Evolutionary conservation across 1,284 basidiomycete species (phyloP).

Genomic region (Wallemia hederae): DNA sequence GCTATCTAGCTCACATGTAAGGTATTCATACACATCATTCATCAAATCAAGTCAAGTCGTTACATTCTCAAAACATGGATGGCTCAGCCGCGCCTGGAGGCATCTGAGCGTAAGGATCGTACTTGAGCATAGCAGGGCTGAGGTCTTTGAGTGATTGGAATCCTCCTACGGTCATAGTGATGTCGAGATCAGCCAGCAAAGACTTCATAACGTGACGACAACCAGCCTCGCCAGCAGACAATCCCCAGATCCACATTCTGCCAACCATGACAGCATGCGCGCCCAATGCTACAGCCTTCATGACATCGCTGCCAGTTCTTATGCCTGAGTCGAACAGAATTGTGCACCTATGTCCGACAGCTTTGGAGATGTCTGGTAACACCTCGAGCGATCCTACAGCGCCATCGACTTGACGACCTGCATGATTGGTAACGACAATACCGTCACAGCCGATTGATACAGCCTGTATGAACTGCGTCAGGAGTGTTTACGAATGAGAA

Average conservation of each 20-base stretch:
- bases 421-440: constrained; percentile 54
- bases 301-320: constrained; percentile 38
- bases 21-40: too few species aligned
- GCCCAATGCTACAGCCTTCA: constrained; percentile 28
- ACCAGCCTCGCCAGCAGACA: constrained; percentile 25
- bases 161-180: constrained; percentile 16
- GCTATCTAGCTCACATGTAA: too few species aligned
- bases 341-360: constrained; percentile 24
- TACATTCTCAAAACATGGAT: background rate
- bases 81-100: background rate
- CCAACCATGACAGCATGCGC: constrained; percentile 15
- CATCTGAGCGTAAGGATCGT: background rate
- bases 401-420: constrained; percentile 53
- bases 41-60: too few species aligned
- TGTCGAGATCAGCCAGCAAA: constrained; percentile 31
- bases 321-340: constrained; percentile 53
- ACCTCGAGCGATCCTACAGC: constrained; percentile 39
- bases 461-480: constrained; percentile 23
- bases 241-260: constrained; percentile 9
- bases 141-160: background rate
- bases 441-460: constrained; percentile 34
- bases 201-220: constrained; percentile 32
- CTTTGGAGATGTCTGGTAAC: constrained; percentile 27
- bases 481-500: background rate
- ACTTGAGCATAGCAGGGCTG: background rate